A percentile compares a stretch with the other conserved stretches of the same genome.
These are phyloP conservation scores for Podila epicladia DNA, from an alignment of 192 early-diverging fungal species.

Conservation along the genomic window DNA sequence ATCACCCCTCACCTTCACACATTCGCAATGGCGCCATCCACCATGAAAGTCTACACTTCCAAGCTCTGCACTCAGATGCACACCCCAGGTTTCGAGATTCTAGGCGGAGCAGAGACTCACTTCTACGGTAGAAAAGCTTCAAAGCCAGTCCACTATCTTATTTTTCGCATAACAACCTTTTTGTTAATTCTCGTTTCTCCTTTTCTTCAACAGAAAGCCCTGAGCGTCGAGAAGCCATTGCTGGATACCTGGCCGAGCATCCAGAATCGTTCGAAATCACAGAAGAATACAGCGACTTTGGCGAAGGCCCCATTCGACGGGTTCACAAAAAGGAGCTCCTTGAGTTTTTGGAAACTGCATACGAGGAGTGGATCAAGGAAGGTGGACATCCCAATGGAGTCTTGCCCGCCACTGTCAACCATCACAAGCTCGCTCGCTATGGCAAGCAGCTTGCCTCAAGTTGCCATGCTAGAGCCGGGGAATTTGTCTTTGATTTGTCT, in stretches of 20 bases:
- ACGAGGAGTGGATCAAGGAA: slow-evolving; percentile 60
- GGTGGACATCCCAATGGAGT: slow-evolving; percentile 68
- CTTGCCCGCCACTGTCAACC: slow-evolving; percentile 60
- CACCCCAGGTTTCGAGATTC: slow-evolving; percentile 34
- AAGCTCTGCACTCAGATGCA: slow-evolving; percentile 45
- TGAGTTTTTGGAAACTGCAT: slow-evolving; percentile 66
- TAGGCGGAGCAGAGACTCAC: slow-evolving; percentile 30
- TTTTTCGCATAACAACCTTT: background rate
- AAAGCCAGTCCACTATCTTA: background rate
- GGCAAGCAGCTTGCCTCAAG: slow-evolving; percentile 21
- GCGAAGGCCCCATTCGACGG: slow-evolving; percentile 60
- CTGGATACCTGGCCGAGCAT: slow-evolving; percentile 15
- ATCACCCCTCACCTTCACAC: background rate
- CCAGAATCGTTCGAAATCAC: slow-evolving; percentile 32
- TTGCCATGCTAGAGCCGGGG: slow-evolving; percentile 50
- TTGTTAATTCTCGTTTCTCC: background rate
- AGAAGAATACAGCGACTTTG: slow-evolving; percentile 57
- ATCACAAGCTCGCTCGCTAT: slow-evolving; percentile 34
- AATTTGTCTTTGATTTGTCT: slow-evolving; percentile 62
- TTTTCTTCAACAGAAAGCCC: slow-evolving; percentile 32
- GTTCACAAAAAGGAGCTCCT: slow-evolving; percentile 70
- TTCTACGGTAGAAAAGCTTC: slow-evolving; percentile 25
- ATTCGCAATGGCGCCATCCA: slow-evolving; percentile 10
- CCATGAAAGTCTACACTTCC: slow-evolving; percentile 50
- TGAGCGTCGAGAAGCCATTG: slow-evolving; percentile 32